Base-by-base conservation (phyloP, 2,329 filamentous ascomycete species). In the Penicillium freii region DNA sequence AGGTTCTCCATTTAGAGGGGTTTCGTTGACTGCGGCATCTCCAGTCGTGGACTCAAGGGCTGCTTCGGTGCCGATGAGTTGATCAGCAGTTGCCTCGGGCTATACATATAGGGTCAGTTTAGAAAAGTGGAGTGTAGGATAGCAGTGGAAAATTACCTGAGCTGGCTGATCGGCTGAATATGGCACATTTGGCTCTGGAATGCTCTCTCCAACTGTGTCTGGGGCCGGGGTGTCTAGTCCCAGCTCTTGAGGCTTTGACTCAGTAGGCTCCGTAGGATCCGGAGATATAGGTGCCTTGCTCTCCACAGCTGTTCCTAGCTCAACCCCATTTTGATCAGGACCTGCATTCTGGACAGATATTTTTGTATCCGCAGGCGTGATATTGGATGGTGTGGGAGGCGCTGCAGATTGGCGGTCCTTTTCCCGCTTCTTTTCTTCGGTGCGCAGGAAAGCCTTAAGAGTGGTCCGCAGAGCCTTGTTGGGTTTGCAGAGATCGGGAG, bases 401-500 rank as follows among this genome's bases (percentile, higher is more conserved):
- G 76, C 71, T 4, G 69, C 62, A 1, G 71, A 67, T 34, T 71
- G 66, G 51, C 84, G 81, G 43, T 80, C 81, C 50, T 85, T 84
- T 67, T 92, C 89, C 61, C 89, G 84, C 76, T 95, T 96, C 81
- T 95, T 96, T 74, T 96, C 90, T 65, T 92, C 90, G 0, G 89
- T 96, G 68, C 92, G 90, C 48, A 99, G 77, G 70, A 96, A 99
- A 13, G 94, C 90, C 66, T 90, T 89, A 64, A 97, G 88, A 1
- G 94, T 99, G 27, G 90, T 94, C 64, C 94, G 88, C n/a, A 97
- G 80, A 29, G 89, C 87, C 73, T 96, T 97, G 74, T 96, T 91
- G 1, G 91, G 86, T 61, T 89, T 92, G 80, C 92, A 96, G 64
- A 94, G 88, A 59, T 91, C 90, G 46, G 88, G 84, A 29, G 91